Conservation (phyloP, 1,139 yeast genomes). For the Insectozyma bohioensis region DNA sequence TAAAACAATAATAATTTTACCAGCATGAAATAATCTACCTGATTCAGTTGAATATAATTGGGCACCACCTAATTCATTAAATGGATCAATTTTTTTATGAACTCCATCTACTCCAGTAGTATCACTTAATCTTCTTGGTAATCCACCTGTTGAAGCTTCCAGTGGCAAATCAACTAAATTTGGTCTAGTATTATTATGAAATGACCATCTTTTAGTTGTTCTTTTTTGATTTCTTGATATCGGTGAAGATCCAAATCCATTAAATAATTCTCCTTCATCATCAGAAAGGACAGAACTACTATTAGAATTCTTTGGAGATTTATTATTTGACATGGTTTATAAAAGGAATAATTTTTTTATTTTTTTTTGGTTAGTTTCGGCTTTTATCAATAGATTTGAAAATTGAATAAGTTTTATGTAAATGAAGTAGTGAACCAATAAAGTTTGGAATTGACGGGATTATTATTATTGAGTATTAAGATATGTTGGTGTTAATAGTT, state of each 20-base stretch:
- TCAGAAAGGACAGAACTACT: constrained; percentile 19
- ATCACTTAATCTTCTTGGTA: constrained; percentile 39
- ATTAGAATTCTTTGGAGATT: too few relatives aligned
- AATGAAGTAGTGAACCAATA: too few relatives aligned
- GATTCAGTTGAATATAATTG: constrained; percentile 89
- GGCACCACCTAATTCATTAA: constrained; percentile 64
- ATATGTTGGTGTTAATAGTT: too few relatives aligned
- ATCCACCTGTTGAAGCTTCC: constrained; percentile 20
- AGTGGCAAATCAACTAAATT: constrained; percentile 36
- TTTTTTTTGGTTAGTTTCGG: too few relatives aligned
- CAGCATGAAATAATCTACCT: constrained; percentile 92
- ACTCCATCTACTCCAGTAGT: constrained; percentile 52
- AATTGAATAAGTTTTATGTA: too few relatives aligned
- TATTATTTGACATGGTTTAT: too few relatives aligned
- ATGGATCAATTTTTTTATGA: constrained; percentile 51
- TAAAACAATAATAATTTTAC: constrained; percentile 83
- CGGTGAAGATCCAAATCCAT: constrained; percentile 43
- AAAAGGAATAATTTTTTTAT: too few relatives aligned
- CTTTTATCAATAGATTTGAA: too few relatives aligned
- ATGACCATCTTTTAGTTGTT: constrained; percentile 47
- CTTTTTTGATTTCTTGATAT: constrained; percentile 30
- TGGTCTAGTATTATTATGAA: constrained; percentile 38
- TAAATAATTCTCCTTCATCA: constrained; percentile 35
- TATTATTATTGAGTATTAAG: too few relatives aligned
- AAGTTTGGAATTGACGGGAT: too few relatives aligned